phyloP scores from a whole-genome alignment of 2,329 filamentous ascomycete species.

The Drechslerella coelobrocha region DNA sequence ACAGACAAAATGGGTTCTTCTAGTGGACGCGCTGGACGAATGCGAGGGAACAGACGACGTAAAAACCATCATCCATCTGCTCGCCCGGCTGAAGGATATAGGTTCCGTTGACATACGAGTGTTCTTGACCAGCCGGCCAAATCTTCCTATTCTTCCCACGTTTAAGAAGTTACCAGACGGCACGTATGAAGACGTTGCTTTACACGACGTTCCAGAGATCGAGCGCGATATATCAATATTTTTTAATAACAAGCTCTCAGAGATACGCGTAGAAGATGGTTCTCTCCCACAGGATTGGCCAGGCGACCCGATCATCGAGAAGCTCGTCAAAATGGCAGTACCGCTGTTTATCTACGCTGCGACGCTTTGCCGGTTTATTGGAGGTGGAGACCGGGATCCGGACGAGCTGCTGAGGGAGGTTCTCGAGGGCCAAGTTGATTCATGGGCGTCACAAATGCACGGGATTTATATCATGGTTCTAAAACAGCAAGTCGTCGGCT shows the following conservation, averaged over 20 bases:
- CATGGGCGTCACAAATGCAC: constrained; percentile 8
- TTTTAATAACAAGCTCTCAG: constrained; percentile 45
- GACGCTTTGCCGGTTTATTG: constrained; percentile 55
- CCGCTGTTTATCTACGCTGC: constrained; percentile 55
- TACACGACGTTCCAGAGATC: constrained; percentile 50
- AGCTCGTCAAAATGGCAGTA: constrained; percentile 50
- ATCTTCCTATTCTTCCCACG: constrained; percentile 49
- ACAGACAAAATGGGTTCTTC: constrained; percentile 36
- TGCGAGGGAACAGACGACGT: constrained; percentile 53
- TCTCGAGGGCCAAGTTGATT: constrained; percentile 7
- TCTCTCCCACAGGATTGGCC: constrained; percentile 47
- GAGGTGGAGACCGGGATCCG: constrained; percentile 14
- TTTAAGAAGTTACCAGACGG: constrained; percentile 43
- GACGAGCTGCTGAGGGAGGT: constrained; percentile 21
- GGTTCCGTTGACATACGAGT: constrained; percentile 45
- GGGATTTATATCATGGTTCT: constrained; percentile 25
- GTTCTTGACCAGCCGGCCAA: constrained; percentile 54
- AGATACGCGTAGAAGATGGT: constrained; percentile 48
- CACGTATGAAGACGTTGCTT: constrained; percentile 28
- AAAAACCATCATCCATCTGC: constrained; percentile 46
- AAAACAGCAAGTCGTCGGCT: not conserved
- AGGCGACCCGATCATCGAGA: constrained; percentile 44
- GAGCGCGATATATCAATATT: constrained; percentile 55
- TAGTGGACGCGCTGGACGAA: constrained; percentile 57
- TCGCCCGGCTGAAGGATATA: constrained; percentile 29